Evolutionary conservation across 164 flowering plant species (phyloP).

Genomic region (Nymphaea thermarum): DNA sequence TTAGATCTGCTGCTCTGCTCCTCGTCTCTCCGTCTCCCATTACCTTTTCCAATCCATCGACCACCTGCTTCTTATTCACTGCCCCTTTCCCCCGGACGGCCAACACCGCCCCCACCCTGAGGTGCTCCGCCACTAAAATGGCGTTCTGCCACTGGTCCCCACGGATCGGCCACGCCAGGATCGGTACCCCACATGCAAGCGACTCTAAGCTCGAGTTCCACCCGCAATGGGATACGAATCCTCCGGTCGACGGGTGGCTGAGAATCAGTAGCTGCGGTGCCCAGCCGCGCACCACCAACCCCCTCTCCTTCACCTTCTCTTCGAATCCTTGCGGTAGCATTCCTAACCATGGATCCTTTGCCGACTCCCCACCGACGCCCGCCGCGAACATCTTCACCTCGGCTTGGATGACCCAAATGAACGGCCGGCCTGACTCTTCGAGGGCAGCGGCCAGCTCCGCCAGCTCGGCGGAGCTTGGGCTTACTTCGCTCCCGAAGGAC

Average conservation of each 20-base stretch:
- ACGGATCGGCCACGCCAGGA: constrained; percentile 62
- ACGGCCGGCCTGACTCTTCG: constrained; percentile 19
- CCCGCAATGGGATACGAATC: constrained; percentile 56
- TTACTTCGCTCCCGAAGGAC: constrained; percentile 30
- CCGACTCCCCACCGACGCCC: background rate
- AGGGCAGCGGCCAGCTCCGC: constrained; percentile 17
- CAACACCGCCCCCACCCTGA: constrained; percentile 33
- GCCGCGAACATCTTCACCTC: background rate
- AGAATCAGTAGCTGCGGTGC: constrained; percentile 60
- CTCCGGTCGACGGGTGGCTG: constrained; percentile 54
- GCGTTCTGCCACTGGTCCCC: constrained; percentile 53
- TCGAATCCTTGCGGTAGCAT: constrained; percentile 29
- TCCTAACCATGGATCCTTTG: background rate
- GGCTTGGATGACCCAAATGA: constrained; percentile 44
- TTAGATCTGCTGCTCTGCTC: constrained; percentile 11
- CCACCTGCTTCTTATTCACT: constrained; percentile 28
- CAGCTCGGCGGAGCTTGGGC: constrained; percentile 20
- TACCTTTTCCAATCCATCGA: constrained; percentile 28
- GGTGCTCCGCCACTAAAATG: constrained; percentile 27
- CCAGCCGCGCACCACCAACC: constrained; percentile 54
- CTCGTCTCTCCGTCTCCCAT: constrained; percentile 30
- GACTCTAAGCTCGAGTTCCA: constrained; percentile 66
- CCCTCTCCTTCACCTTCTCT: constrained; percentile 23
- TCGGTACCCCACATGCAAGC: constrained; percentile 46
- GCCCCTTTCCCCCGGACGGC: constrained; percentile 4